A percentile compares a stretch with the other conserved stretches of the same genome.
Evolutionary conservation across 2,329 filamentous ascomycete species (phyloP).

Genomic region (Diplocarpon mali): DNA sequence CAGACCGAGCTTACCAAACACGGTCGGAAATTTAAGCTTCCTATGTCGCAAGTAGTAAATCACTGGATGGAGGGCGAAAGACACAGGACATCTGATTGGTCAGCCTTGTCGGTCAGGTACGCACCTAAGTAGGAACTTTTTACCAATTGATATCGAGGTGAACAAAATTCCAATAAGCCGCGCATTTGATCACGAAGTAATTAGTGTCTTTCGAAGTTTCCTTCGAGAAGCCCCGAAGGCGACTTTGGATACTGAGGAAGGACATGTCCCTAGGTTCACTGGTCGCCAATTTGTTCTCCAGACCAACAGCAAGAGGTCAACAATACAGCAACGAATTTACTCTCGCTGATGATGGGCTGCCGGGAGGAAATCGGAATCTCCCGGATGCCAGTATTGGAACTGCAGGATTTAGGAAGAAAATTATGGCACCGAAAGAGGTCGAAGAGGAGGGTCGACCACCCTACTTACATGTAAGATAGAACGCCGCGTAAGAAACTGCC

Average conservation of each 20-base stretch:
- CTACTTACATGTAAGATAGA: constrained; percentile 47
- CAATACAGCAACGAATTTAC: constrained; percentile 23
- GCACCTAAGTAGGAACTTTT: constrained; percentile 1
- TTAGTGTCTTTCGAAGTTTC: neutral
- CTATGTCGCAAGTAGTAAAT: too few species aligned
- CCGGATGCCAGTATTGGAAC: constrained; percentile 25
- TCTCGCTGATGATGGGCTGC: constrained; percentile 29
- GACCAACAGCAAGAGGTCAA: constrained; percentile 19
- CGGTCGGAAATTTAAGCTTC: too few species aligned
- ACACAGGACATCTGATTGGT: constrained; percentile 2
- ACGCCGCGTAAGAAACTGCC: constrained; percentile 5
- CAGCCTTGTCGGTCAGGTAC: constrained; percentile 2
- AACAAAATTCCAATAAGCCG: neutral
- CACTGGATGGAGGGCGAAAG: too few species aligned
- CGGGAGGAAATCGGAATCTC: constrained; percentile 22
- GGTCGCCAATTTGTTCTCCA: constrained; percentile 40
- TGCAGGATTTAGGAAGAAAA: constrained; percentile 16
- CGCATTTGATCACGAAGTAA: neutral
- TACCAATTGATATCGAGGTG: too few species aligned
- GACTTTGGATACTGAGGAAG: constrained; percentile 23
- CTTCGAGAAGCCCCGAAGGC: constrained; percentile 12
- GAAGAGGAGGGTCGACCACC: constrained; percentile 48
- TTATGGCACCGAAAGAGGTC: constrained; percentile 25
- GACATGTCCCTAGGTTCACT: constrained; percentile 48
- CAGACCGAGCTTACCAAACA: too few species aligned